Percentiles rank a stretch among this genome's conserved stretches.
phyloP scores from a whole-genome alignment of 2,329 filamentous ascomycete species.

The Cladosporium austrohemisphaericum region DNA sequence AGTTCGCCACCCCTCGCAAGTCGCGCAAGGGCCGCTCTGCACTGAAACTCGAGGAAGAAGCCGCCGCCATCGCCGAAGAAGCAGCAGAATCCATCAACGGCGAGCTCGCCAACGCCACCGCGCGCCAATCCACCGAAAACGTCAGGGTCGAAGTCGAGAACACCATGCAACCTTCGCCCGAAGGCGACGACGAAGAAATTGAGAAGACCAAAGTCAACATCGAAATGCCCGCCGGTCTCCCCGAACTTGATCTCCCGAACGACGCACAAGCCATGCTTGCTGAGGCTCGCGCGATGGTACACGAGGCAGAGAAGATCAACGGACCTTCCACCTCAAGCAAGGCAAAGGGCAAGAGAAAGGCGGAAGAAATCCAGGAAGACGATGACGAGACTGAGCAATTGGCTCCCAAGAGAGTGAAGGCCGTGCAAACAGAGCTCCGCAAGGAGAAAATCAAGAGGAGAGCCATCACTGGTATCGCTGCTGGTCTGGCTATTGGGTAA shows the following conservation, averaged over 20 bases:
- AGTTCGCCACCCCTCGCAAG: conserved; percentile 53
- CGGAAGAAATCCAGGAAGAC: conserved; percentile 58
- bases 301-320: conserved; percentile 59
- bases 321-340: conserved; percentile 29
- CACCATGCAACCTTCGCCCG: conserved; percentile 48
- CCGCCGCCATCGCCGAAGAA: conserved; percentile 25
- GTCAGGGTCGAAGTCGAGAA: conserved; percentile 69
- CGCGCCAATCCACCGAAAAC: conserved; percentile 38
- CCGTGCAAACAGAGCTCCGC: conserved; percentile 70
- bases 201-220: conserved; percentile 71
- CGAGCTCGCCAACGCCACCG: conserved; percentile 15
- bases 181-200: conserved; percentile 63
- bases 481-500: conserved; percentile 86
- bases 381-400: conserved; percentile 41
- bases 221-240: conserved; percentile 65
- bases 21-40: conserved; percentile 42
- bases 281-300: conserved; percentile 84
- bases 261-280: conserved; percentile 80
- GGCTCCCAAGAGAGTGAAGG: conserved; percentile 68
- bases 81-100: conserved; percentile 20
- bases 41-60: conserved; percentile 28
- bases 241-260: conserved; percentile 68
- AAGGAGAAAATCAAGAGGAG: conserved; percentile 83
- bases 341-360: conserved; percentile 65
- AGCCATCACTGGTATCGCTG: conserved; percentile 79